These are phyloP conservation scores for Emergomyces africanus DNA, from an alignment of 2,329 filamentous ascomycete genomes.

Conservation along the genomic window DNA sequence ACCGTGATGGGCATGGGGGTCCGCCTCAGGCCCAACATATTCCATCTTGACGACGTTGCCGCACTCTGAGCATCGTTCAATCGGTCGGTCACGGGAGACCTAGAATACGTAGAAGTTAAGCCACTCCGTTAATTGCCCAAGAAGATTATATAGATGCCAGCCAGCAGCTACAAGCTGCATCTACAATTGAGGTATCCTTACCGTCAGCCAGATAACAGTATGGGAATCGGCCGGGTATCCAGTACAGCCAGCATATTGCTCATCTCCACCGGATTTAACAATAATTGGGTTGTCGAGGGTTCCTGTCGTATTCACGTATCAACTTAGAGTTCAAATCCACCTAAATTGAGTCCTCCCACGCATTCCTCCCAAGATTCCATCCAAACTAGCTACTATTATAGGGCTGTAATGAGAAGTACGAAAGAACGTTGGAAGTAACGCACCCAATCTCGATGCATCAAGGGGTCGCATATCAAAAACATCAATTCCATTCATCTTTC, in stretches of 20 bases:
- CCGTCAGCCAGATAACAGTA: constrained; percentile 77
- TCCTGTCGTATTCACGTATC: constrained; percentile 38
- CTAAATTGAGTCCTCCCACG: background rate
- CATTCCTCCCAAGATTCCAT: background rate
- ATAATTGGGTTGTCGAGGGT: constrained; percentile 82
- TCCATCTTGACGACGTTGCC: constrained; percentile 97
- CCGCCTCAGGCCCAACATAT: constrained; percentile 74
- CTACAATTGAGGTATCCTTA: constrained; percentile 37
- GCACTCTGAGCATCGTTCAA: constrained; percentile 95
- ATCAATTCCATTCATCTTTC: constrained; percentile 98
- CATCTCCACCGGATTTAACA: constrained; percentile 83
- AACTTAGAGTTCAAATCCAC: background rate
- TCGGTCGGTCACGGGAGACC: constrained; percentile 77
- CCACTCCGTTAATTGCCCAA: background rate
- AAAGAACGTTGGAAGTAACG: constrained; percentile 15
- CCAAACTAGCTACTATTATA: background rate
- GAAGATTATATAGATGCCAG: background rate
- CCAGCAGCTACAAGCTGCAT: too few species aligned
- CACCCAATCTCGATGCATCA: constrained; percentile 78
- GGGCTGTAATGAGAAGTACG: background rate
- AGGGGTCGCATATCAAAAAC: constrained; percentile 98
- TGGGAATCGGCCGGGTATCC: constrained; percentile 89
- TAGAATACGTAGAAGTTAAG: background rate
- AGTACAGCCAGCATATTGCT: constrained; percentile 96
- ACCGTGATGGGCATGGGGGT: constrained; percentile 42